Conservation (phyloP, 2,329 filamentous ascomycete genomes). For the Ophiostoma triangulosporum region DNA sequence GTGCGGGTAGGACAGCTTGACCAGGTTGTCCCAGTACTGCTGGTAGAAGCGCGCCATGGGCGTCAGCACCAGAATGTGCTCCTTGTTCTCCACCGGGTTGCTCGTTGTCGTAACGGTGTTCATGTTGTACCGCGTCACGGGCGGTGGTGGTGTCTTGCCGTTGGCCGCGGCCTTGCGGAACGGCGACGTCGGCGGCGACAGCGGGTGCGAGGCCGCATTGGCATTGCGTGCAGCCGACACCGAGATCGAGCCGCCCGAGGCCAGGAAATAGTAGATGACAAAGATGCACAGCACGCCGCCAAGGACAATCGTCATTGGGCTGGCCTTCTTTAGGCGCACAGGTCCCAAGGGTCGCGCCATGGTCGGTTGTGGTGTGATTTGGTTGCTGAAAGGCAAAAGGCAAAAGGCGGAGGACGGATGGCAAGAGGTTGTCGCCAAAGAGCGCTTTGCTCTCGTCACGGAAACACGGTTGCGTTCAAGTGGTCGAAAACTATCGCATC, state of each 20-base stretch:
- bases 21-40: conserved; percentile 87
- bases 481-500: too few species aligned
- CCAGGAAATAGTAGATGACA: conserved; percentile 51
- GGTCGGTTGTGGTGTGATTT: conserved; percentile 13
- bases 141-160: conserved; percentile 44
- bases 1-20: conserved; percentile 76
- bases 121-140: conserved; percentile 84
- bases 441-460: too few species aligned
- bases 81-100: conserved; percentile 62
- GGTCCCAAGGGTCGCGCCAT: conserved; percentile 48
- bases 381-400: background rate
- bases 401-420: too few species aligned
- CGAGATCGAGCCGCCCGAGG: conserved; percentile 22
- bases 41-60: conserved; percentile 89
- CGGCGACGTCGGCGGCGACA: conserved; percentile 61
- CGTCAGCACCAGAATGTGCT: conserved; percentile 82
- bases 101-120: conserved; percentile 82
- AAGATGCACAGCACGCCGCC: conserved; percentile 60
- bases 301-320: conserved; percentile 60
- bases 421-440: too few species aligned
- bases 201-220: conserved; percentile 48
- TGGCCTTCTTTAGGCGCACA: conserved; percentile 66
- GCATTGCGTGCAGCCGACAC: conserved; percentile 26
- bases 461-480: too few species aligned
- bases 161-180: conserved; percentile 50